Conservation (phyloP, 2,329 filamentous ascomycete genomes). For the Pestalotiopsis sp. region DNA sequence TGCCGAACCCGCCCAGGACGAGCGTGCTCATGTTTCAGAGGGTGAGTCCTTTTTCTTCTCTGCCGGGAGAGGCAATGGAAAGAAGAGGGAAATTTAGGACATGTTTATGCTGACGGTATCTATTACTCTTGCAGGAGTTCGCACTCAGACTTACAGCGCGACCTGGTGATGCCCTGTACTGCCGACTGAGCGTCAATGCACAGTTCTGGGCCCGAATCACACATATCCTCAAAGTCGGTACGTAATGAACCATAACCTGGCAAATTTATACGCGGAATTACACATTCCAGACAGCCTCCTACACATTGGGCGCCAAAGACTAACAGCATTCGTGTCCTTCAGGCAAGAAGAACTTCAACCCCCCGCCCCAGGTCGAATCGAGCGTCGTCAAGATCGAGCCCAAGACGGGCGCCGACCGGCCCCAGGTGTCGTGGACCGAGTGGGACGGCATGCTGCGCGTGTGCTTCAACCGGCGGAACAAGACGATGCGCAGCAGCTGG, state of each 20-base stretch:
- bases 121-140: conserved; percentile 61
- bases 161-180: conserved; percentile 87
- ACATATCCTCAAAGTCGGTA: conserved; percentile 86
- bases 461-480: conserved; percentile 85
- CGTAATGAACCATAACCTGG: neutral
- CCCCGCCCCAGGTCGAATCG: conserved; percentile 89
- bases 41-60: neutral
- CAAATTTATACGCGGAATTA: neutral
- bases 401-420: conserved; percentile 74
- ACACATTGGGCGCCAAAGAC: neutral
- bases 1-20: conserved; percentile 78
- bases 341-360: conserved; percentile 85
- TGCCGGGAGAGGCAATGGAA: neutral
- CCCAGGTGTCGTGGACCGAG: conserved; percentile 90
- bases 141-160: conserved; percentile 86
- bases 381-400: conserved; percentile 89
- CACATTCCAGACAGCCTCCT: neutral
- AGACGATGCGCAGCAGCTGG: conserved; percentile 81
- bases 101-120: neutral
- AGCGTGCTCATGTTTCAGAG: conserved; percentile 96
- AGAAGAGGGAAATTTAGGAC: conserved; percentile 73
- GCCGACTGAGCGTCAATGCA: conserved; percentile 86
- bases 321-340: neutral
- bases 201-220: conserved; percentile 84
- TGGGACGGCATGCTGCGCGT: conserved; percentile 89